A percentile compares a stretch with the other conserved stretches of the same genome.
Conservation (phyloP, 306 rosid genomes). For the Quercus cerris region DNA sequence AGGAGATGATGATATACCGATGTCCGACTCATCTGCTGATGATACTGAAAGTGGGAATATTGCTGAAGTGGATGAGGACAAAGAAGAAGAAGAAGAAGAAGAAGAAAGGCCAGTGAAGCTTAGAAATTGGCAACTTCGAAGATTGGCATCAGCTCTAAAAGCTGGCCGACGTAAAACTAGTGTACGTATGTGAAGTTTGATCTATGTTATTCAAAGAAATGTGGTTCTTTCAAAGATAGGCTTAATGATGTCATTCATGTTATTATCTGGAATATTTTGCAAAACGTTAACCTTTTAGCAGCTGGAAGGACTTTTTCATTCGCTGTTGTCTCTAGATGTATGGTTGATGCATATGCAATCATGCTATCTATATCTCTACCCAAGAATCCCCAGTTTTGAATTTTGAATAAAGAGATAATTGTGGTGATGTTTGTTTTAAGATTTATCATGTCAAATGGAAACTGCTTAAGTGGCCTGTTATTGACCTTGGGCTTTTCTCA, state of each 20-base stretch:
- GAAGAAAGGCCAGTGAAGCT: conserved; percentile 46
- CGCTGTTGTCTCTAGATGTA: no score
- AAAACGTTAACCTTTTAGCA: no score
- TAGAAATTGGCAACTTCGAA: conserved; percentile 76
- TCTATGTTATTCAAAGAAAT: neutral
- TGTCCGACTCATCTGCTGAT: conserved; percentile 1
- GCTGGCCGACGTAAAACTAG: conserved; percentile 81
- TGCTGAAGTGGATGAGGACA: neutral
- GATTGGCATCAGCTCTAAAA: conserved; percentile 76
- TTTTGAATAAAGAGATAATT: neutral
- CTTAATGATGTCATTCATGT: neutral
- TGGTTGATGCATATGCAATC: neutral
- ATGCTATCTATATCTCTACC: neutral
- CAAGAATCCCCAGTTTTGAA: neutral
- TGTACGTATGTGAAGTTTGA: conserved; percentile 35
- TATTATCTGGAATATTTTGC: neutral
- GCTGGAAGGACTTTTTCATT: no score
- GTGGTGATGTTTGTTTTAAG: neutral
- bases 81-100: neutral
- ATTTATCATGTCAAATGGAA: neutral
- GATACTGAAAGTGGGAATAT: conserved; percentile 26
- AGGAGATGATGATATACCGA: conserved; percentile 38
- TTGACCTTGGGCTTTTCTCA: neutral
- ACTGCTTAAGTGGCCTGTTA: neutral
- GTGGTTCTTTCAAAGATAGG: neutral